phyloP scores from a whole-genome alignment of 2,329 filamentous ascomycete genomes.

The Capronia americana region DNA sequence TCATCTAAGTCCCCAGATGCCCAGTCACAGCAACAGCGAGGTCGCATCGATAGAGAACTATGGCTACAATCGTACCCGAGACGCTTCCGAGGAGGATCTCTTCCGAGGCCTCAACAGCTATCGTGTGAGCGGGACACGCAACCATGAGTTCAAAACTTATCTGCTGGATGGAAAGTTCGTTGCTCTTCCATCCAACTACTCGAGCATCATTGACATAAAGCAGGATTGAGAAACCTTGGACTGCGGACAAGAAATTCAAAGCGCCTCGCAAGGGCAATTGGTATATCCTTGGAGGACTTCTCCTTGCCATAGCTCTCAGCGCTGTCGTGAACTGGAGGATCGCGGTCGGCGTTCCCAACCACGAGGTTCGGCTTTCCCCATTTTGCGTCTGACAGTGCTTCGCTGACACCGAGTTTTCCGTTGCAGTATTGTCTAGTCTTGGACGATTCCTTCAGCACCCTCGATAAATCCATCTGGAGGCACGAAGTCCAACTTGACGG shows the following conservation, averaged over 20 bases:
- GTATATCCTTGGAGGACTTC: constrained; percentile 32
- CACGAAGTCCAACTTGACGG: constrained; percentile 57
- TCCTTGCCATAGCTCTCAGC: constrained; percentile 32
- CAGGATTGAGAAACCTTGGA: constrained; percentile 34
- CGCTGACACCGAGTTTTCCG: constrained; percentile 24
- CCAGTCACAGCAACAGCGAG: constrained; percentile 29
- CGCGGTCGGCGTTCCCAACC: constrained; percentile 32
- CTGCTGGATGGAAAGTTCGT: constrained; percentile 33
- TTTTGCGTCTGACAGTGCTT: constrained; percentile 26
- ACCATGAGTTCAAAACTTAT: constrained; percentile 33
- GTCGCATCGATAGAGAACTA: constrained; percentile 32
- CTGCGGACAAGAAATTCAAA: constrained; percentile 33
- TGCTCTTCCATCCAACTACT: constrained; percentile 27
- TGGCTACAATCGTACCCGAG: constrained; percentile 30
- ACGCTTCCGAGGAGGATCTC: constrained; percentile 28
- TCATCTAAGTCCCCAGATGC: constrained; percentile 26
- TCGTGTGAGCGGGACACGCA: constrained; percentile 29
- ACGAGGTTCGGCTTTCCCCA: constrained; percentile 32
- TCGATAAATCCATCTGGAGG: constrained; percentile 55
- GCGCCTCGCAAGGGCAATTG: constrained; percentile 33
- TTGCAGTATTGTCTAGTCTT: constrained; percentile 65
- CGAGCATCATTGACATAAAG: constrained; percentile 31
- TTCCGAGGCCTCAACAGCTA: constrained; percentile 31
- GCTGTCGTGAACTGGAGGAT: constrained; percentile 33
- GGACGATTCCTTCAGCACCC: constrained; percentile 57